Evolutionary conservation across 352 stramenopile genomes (phyloP).

Genomic region (Phytophthora citricola): DNA sequence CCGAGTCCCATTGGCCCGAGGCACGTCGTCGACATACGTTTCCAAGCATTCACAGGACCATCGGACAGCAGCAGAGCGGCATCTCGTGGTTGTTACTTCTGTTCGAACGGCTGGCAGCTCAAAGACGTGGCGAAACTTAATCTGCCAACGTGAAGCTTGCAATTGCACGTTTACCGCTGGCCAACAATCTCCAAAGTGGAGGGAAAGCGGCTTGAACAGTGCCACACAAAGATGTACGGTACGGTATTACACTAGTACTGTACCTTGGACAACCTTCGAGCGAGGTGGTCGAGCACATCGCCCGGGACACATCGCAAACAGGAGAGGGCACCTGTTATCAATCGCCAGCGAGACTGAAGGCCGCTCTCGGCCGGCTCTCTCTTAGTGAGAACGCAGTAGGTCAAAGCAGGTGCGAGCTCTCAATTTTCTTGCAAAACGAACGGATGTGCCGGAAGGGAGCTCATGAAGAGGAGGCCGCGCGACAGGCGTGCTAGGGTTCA

Average conservation of each 20-base stretch:
- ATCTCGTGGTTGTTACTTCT: slow-evolving; percentile 19
- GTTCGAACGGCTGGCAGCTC: slow-evolving; percentile 19
- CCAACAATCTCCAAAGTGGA: slow-evolving; percentile 3
- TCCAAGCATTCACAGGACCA: slow-evolving; percentile 3
- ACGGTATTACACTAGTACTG: too few species aligned
- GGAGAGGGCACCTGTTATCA: slow-evolving; percentile 7
- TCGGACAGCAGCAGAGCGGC: slow-evolving; percentile 6
- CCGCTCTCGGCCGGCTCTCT: background rate
- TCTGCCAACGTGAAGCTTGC: slow-evolving; percentile 5
- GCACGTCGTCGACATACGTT: slow-evolving; percentile 17
- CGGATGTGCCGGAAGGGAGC: slow-evolving; percentile 19
- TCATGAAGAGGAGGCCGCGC: slow-evolving; percentile 19
- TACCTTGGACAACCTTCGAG: too few species aligned
- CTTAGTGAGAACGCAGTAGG: background rate
- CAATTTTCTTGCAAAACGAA: slow-evolving; percentile 20
- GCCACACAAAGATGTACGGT: slow-evolving; percentile 8
- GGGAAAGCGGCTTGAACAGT: slow-evolving; percentile 15
- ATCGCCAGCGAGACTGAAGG: background rate
- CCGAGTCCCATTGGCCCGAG: slow-evolving; percentile 20
- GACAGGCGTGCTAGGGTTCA: slow-evolving; percentile 15
- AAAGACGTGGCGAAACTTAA: slow-evolving; percentile 22
- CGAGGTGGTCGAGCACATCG: background rate
- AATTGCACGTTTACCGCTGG: slow-evolving; percentile 7
- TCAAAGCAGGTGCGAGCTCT: background rate
- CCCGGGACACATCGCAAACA: slow-evolving; percentile 3